Base-by-base conservation (phyloP, 1,284 basidiomycete genomes). In the Sanghuangporus baumii region DNA sequence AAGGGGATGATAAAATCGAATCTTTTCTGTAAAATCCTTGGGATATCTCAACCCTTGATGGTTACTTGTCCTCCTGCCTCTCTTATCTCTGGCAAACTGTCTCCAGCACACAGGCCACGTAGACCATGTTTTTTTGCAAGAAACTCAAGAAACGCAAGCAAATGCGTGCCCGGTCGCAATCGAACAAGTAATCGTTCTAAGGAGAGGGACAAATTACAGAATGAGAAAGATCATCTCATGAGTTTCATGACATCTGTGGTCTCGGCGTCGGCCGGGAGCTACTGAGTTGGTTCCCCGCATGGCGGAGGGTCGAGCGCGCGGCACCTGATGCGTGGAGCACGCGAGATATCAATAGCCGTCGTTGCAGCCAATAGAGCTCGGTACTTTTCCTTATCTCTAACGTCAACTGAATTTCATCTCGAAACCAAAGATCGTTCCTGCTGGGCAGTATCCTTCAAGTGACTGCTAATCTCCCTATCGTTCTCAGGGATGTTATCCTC, bases 351-450 rank as follows among this genome's bases (percentile, higher is more conserved):
- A 34, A 18, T 43, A 14, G 14, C 18, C 12, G 41, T 43, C 47
- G 23, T 2, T 54, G 43, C 38, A 43, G 55, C 55, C 55, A 57
- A 57, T 57, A 57, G n/a, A 41, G 26, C 55, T 57, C 55, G 38
- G n/a, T 16, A 4, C 3, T 41, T 54, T 57, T 41, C 34, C 55
- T 57, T 57, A 57, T 57, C 55, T 57, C 5, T 36, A 57, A 6
- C 40, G 6, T 57, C 16, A 11, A 36, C 40, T 31, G 34, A 57
- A 57, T 57, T 31, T 18, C 37, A 47, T 57, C 55, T 23, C 40
- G 38, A 41, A 47, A 41, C 38, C 8, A n/a, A n/a, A 18, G 38
- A 41, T 43, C 36, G 9, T 57, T 9, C 43, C 52, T 37, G 14
- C 34, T 34, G 14, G 52, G 36, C 52, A 16, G 31, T 34, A 6